A percentile compares a stretch with the other conserved stretches of the same genome.
These are phyloP conservation scores for Ogataea ganodermae DNA, from an alignment of 805 yeast genomes.

Conservation along the genomic window DNA sequence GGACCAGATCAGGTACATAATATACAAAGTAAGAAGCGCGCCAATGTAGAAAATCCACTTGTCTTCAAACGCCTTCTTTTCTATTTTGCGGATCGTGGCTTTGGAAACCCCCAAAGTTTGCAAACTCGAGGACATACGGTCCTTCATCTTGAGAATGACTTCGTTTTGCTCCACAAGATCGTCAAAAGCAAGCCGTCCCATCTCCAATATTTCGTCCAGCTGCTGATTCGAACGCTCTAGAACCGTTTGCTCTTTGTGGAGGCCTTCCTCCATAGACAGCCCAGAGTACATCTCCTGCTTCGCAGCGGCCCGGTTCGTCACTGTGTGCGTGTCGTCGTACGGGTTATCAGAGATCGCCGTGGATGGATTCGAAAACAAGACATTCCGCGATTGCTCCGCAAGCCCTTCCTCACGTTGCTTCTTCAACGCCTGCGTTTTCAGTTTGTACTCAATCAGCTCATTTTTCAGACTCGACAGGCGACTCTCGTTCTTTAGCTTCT, in stretches of 20 bases:
- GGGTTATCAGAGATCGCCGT: slow-evolving; percentile 48
- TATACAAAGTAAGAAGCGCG: slow-evolving; percentile 57
- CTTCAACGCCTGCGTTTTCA: slow-evolving; percentile 56
- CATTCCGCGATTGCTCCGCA: slow-evolving; percentile 49
- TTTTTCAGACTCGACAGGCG: slow-evolving; percentile 60
- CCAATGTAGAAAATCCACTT: slow-evolving; percentile 85
- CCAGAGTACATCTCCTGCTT: slow-evolving; percentile 32
- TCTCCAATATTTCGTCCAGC: slow-evolving; percentile 84
- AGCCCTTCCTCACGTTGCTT: slow-evolving; percentile 53
- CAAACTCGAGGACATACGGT: slow-evolving; percentile 65
- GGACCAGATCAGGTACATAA: slow-evolving; percentile 66
- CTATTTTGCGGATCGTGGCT: slow-evolving; percentile 77
- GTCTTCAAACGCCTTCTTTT: slow-evolving; percentile 81
- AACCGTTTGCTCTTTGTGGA: slow-evolving; percentile 65
- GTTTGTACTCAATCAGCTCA: slow-evolving; percentile 47
- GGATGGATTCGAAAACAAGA: slow-evolving; percentile 44
- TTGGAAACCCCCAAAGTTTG: slow-evolving; percentile 84
- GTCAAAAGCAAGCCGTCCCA: slow-evolving; percentile 84
- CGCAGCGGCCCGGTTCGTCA: slow-evolving; percentile 23
- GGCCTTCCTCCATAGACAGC: slow-evolving; percentile 55
- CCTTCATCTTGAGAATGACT: slow-evolving; percentile 61
- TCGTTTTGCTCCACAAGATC: slow-evolving; percentile 86
- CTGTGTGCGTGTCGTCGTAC: slow-evolving; percentile 36
- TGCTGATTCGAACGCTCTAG: slow-evolving; percentile 73
- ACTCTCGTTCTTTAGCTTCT: slow-evolving; percentile 56